A percentile compares a stretch with the other conserved stretches of the same genome.
Evolutionary conservation across 148 eudicot species (phyloP).

Genomic region (Agrostemma githago): DNA sequence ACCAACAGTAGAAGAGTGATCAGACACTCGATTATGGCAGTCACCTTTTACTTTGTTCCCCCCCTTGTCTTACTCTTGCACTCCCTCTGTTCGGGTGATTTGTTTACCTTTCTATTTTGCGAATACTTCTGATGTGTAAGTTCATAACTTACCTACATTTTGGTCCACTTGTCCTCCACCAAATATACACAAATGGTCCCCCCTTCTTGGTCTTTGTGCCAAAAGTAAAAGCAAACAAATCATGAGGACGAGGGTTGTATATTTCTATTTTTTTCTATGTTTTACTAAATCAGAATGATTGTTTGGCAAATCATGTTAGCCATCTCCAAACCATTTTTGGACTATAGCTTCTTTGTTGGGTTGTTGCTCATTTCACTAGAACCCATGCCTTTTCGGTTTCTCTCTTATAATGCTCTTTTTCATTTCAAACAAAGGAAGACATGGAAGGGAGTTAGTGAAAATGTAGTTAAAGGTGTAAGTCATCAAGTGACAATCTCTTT

Average conservation of each 20-base stretch:
- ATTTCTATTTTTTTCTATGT: neutral
- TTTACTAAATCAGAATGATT: neutral
- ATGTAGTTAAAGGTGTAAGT: neutral
- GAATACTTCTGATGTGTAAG: too few species aligned
- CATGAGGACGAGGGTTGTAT: neutral
- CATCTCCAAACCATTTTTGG: neutral
- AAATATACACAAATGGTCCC: neutral
- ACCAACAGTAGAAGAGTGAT: neutral
- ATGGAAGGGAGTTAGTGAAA: neutral
- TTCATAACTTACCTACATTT: too few species aligned
- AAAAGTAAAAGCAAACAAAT: too few species aligned
- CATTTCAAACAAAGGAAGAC: neutral
- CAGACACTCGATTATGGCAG: neutral
- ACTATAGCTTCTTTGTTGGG: neutral
- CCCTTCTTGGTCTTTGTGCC: neutral
- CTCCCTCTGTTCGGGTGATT: too few species aligned
- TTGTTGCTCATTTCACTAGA: neutral
- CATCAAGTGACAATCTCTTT: neutral
- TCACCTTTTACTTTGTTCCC: neutral
- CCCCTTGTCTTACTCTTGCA: neutral
- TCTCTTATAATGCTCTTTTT: neutral
- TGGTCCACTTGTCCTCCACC: too few species aligned
- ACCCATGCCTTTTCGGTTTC: neutral
- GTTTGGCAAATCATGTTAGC: neutral
- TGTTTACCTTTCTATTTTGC: too few species aligned